Percentiles rank a stretch among this genome's conserved stretches.
phyloP scores from a whole-genome alignment of 441 rosid species.

The Bruguiera hainesii region DNA sequence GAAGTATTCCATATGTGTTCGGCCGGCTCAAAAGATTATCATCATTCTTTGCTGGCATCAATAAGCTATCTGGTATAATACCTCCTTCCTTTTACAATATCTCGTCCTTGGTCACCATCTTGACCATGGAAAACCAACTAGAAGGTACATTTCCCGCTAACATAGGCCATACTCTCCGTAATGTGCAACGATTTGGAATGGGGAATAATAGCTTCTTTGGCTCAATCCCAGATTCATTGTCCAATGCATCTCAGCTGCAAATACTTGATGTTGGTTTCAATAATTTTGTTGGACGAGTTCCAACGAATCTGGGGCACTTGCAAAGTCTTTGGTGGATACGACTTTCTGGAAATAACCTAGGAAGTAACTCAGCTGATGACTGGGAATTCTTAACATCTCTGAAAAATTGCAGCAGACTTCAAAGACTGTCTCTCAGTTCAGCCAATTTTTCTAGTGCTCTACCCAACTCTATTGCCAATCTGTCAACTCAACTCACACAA shows the following conservation, averaged over 20 bases:
- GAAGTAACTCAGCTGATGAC: neutral
- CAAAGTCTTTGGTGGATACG: neutral
- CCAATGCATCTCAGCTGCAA: slow-evolving; percentile 9
- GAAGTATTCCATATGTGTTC: slow-evolving; percentile 17
- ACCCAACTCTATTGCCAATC: slow-evolving; percentile 19
- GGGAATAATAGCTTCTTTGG: slow-evolving; percentile 1
- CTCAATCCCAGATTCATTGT: slow-evolving; percentile 2
- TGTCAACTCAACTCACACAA: slow-evolving; percentile 4
- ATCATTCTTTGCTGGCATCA: neutral
- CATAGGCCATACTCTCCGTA: slow-evolving; percentile 8
- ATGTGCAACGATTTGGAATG: neutral
- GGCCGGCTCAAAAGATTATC: slow-evolving; percentile 8
- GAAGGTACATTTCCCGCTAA: slow-evolving; percentile 2
- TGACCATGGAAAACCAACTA: slow-evolving; percentile 13
- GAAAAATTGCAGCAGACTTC: neutral
- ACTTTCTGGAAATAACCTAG: neutral
- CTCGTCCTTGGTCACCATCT: neutral
- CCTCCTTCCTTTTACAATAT: slow-evolving; percentile 28
- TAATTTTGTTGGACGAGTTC: slow-evolving; percentile 7
- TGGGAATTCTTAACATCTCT: slow-evolving; percentile 5
- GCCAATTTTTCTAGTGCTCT: slow-evolving; percentile 22
- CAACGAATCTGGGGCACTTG: neutral
- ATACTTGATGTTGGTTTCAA: neutral
- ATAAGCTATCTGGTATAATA: slow-evolving; percentile 10
- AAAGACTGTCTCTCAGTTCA: neutral